Evolutionary conservation across 495 filamentous ascomycete species (phyloP), one percentile per base, ranked within the genome.

Genomic region (Alectoria sarmentosa): DNA sequence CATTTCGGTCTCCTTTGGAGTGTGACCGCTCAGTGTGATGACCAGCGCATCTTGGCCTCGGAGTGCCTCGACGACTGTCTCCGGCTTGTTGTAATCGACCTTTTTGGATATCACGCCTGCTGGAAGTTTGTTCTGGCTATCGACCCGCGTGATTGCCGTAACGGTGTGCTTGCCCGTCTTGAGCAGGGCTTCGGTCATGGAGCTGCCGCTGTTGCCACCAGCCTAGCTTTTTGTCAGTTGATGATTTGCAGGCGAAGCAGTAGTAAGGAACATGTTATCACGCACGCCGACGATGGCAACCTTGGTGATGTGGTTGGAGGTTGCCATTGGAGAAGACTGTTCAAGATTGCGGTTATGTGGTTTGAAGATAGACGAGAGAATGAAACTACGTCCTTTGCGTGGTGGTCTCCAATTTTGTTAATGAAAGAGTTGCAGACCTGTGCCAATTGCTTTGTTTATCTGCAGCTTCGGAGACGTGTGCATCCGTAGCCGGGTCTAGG

Each of bases 31-130:
- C 61, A 89, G 66, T 8, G 83, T 85, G 69, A 88, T 86, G 67
- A 89, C 74, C 26, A 89, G 75, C 44, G 76, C 78, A 39, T 86
- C 77, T 66, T 84, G 80, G 65, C 75, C 80, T 66, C 71, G 67
- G 14, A 85, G 77, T 5, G 80, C 81, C 14, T 68, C 68, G 17
- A 80, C 75, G 23, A 86, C 67, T 41, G 76, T 72, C 14, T 69
- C 64, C 3, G 69, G 70, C 61, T 80, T 70, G 67, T 75, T 68
- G 70, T 85, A 85, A 72, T 84, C 70, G 67, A 84, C 75, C 36
- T 67, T 69, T 48, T 73, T 71, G 30, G 74, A 48, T 1, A 69
- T 67, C n/a, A 85, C 74, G 48, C 82, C 83, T 2, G 67, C 58
- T 10, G 80, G 81, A 0, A 82, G 68, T 11, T 49, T 66, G 67